phyloP scores from a whole-genome alignment of 176 grass and related monocot genomes.

The Ananas comosus region DNA sequence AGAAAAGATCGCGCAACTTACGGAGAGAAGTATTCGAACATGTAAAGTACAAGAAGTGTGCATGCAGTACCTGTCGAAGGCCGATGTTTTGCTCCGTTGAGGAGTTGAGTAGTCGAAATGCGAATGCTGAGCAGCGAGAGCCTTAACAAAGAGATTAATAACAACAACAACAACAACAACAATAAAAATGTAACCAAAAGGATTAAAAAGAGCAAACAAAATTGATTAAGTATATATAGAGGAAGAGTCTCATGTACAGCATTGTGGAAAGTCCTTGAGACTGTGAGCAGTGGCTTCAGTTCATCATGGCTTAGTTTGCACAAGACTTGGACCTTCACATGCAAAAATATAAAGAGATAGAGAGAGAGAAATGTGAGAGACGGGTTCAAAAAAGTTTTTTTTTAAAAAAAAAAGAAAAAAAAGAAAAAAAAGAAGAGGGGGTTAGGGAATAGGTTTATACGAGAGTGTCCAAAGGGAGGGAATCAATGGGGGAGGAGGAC shows the following conservation, averaged over 20 bases:
- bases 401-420: not conserved
- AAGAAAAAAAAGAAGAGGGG: no score
- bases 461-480: conserved; percentile 7
- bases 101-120: no score
- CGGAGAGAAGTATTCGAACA: no score
- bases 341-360: not conserved
- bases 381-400: no score
- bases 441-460: not conserved
- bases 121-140: no score
- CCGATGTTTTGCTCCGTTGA: no score
- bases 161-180: not conserved
- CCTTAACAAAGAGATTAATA: no score
- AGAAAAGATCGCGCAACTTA: no score
- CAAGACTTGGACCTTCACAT: not conserved
- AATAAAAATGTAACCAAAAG: not conserved
- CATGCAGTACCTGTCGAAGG: no score
- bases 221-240: not conserved
- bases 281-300: conserved; percentile 1
- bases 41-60: no score
- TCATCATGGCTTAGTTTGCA: conserved; percentile 18
- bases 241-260: not conserved
- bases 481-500: conserved; percentile 2
- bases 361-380: not conserved
- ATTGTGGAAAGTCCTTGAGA: conserved; percentile 8
- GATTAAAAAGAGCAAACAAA: not conserved